Base-by-base conservation (phyloP, 2,329 filamentous ascomycete genomes). In the Aplosporella prunicola region DNA sequence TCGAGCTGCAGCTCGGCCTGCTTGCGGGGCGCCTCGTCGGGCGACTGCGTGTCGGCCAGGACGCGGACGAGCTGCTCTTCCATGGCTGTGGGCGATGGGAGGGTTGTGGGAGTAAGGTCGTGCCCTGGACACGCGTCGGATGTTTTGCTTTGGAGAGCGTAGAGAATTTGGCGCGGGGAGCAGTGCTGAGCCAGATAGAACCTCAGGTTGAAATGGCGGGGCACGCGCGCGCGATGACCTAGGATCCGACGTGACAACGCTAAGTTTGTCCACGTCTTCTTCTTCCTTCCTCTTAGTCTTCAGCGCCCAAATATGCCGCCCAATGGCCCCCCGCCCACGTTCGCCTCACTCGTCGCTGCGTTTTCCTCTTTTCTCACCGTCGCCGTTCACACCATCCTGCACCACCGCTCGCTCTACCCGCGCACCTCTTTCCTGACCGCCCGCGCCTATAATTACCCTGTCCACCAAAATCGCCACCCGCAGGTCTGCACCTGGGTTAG, bases 21-120 rank as follows among this genome's bases (percentile, higher is more conserved):
- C 58, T 84, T 87, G 60, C 89, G 81, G 40, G 82, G 79, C 39
- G 67, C 78, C 59, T 89, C 80, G 42, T 79, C 76, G 43, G 82
- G 54, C 46, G 80, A 79, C 66, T 93, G 86, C 33, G 88, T 93
- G 63, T 87, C 85, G 53, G 81, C 77, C 47, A 98, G 79, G 59
- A 96, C 74, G 62, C 80, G 79, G 51, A 91, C 79, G 61, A 98
- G 77, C 69, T 93, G 80, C 66, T 93, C 81, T 74, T 94, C 88
- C 87, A 94, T 94, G 30, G 30, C 31, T 32, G 31, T 20, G 25
- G 24, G 9, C 2, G 24, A 25, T 4, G 18, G 8, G 22, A 13
- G 20, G 16, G 24, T 20, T n/a, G 14, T 16, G 27, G 18, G 27
- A 16, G 27, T 16, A 29, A 14, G 18, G 29, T 15, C 20, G 37